A percentile compares a stretch with the other conserved stretches of the same genome.
Conservation (phyloP, 2,329 filamentous ascomycete genomes). For the Fusarium veterinarium region DNA sequence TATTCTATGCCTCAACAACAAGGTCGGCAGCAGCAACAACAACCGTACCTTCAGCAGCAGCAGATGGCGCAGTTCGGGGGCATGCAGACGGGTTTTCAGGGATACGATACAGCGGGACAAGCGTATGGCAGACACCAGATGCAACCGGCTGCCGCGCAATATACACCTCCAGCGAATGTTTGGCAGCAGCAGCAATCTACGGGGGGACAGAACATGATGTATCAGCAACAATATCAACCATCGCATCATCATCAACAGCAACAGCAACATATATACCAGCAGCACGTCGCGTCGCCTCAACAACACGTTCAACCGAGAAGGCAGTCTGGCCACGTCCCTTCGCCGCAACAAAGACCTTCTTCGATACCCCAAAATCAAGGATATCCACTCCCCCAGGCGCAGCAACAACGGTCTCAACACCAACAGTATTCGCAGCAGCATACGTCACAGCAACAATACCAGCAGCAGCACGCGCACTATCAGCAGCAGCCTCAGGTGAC, state of each 20-base stretch:
- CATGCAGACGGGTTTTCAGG: constrained; percentile 39
- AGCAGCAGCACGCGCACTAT: constrained; percentile 23
- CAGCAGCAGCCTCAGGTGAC: constrained; percentile 26
- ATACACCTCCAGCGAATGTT: constrained; percentile 43
- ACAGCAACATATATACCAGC: constrained; percentile 42
- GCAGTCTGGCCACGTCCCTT: constrained; percentile 28
- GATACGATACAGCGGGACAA: constrained; percentile 39
- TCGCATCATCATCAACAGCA: constrained; percentile 48
- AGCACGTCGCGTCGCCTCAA: constrained; percentile 45
- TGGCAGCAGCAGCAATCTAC: constrained; percentile 51
- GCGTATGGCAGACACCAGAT: constrained; percentile 36
- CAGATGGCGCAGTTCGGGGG: constrained; percentile 43
- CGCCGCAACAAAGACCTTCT: constrained; percentile 40
- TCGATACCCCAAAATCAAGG: constrained; percentile 39
- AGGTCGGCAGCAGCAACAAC: constrained; percentile 42
- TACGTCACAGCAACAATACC: constrained; percentile 31
- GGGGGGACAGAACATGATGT: constrained; percentile 39
- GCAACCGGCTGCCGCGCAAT: constrained; percentile 41
- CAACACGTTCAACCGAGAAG: constrained; percentile 33
- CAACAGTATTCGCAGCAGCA: constrained; percentile 33
- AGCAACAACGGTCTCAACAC: constrained; percentile 30
- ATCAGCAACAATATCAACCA: constrained; percentile 47
- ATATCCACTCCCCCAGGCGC: constrained; percentile 35
- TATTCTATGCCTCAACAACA: constrained; percentile 41
- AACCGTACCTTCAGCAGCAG: constrained; percentile 41